Conservation (phyloP, 2,329 filamentous ascomycete species). For the Huntiella abstrusa region DNA sequence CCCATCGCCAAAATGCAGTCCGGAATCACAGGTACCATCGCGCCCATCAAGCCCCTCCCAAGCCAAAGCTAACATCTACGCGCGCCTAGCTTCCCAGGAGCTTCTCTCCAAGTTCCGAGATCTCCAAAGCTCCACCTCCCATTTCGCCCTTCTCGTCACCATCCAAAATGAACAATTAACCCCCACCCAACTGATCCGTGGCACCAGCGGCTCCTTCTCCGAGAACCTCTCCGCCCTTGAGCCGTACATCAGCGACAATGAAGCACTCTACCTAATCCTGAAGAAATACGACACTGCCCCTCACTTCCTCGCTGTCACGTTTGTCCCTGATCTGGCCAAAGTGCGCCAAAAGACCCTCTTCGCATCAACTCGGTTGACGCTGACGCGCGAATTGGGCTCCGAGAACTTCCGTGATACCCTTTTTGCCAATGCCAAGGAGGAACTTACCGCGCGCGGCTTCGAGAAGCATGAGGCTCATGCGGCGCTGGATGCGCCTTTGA, state of each 20-base stretch:
- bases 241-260: constrained; percentile 43
- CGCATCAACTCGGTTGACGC: constrained; percentile 55
- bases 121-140: constrained; percentile 39
- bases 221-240: constrained; percentile 44
- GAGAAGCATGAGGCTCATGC: constrained; percentile 51
- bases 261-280: constrained; percentile 56
- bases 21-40: constrained; percentile 47
- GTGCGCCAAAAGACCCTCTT: constrained; percentile 80
- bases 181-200: constrained; percentile 36
- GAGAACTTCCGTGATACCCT: constrained; percentile 64
- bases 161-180: constrained; percentile 51
- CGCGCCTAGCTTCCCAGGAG: constrained; percentile 48
- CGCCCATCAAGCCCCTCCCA: neutral
- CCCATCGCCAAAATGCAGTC: constrained; percentile 43
- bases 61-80: neutral
- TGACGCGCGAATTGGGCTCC: constrained; percentile 57
- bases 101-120: constrained; percentile 54
- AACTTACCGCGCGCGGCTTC: constrained; percentile 53
- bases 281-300: constrained; percentile 41
- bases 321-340: constrained; percentile 59
- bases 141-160: constrained; percentile 53
- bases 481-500: constrained; percentile 48
- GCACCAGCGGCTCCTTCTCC: constrained; percentile 37
- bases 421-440: constrained; percentile 50
- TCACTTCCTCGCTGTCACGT: constrained; percentile 52